phyloP scores from a whole-genome alignment of 2,329 filamentous ascomycete genomes.

The Fusarium oligoseptatum region DNA sequence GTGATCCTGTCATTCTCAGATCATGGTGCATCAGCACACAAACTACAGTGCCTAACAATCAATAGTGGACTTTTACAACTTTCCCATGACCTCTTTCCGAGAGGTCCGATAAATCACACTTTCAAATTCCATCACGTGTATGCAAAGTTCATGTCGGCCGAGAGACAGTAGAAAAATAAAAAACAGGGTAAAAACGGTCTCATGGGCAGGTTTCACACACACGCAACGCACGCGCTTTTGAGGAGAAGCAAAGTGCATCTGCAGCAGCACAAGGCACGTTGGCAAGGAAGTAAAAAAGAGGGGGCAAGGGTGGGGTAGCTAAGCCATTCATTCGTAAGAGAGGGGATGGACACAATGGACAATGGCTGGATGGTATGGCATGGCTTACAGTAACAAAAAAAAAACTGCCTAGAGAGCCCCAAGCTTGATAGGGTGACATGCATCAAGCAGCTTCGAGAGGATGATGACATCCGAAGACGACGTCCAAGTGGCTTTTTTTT shows the following conservation, averaged over 20 bases:
- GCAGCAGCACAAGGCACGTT: neutral
- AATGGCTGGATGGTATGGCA: too few species aligned
- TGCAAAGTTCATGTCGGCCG: constrained; percentile 32
- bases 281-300: neutral
- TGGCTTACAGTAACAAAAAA: too few species aligned
- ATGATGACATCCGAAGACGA: constrained; percentile 28
- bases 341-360: neutral
- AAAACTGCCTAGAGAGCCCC: neutral
- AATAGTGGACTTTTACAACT: constrained; percentile 20
- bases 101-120: constrained; percentile 32
- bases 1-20: constrained; percentile 35
- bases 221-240: neutral
- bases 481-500: neutral
- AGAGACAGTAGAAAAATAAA: neutral
- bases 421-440: constrained; percentile 6
- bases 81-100: constrained; percentile 37
- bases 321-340: neutral
- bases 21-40: constrained; percentile 34
- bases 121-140: constrained; percentile 28
- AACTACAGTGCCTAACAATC: too few species aligned
- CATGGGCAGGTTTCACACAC: constrained; percentile 11
- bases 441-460: neutral
- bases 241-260: neutral
- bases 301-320: neutral
- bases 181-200: neutral